phyloP scores from a whole-genome alignment of 768 basidiomycete species.

The Rossbeevera mucosa region DNA sequence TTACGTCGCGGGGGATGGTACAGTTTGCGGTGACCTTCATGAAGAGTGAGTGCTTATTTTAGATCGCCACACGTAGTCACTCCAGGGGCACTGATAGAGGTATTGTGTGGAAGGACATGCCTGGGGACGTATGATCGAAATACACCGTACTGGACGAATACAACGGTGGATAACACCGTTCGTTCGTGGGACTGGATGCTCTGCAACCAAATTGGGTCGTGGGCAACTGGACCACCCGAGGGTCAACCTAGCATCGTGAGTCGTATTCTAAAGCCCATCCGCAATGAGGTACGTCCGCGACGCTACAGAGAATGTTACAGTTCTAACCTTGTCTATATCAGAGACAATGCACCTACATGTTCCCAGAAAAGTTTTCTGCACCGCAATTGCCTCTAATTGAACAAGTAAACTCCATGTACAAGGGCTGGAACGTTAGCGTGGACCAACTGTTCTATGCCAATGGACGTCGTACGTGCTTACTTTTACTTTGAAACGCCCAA shows the following conservation, averaged over 20 bases:
- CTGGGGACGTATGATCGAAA: conserved; percentile 40
- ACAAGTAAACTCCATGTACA: conserved; percentile 46
- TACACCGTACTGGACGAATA: conserved; percentile 48
- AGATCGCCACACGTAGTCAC: not conserved
- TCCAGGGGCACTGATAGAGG: conserved; percentile 32
- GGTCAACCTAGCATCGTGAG: conserved; percentile 33
- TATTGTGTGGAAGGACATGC: conserved; percentile 24
- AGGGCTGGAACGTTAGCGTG: conserved; percentile 58
- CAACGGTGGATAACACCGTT: conserved; percentile 45
- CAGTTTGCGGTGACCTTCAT: conserved; percentile 50
- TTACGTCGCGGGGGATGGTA: not conserved
- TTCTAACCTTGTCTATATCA: conserved; percentile 20
- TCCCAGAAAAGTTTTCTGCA: conserved; percentile 52
- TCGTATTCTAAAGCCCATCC: conserved; percentile 29
- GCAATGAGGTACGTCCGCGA: conserved; percentile 20
- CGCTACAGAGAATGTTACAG: not conserved
- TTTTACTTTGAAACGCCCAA: not conserved
- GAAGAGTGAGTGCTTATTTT: conserved; percentile 41
- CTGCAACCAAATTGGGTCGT: conserved; percentile 66
- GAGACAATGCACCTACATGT: conserved; percentile 70
- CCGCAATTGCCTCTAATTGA: conserved; percentile 41
- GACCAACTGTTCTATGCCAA: conserved; percentile 66
- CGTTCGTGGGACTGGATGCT: conserved; percentile 75
- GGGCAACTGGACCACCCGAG: conserved; percentile 36
- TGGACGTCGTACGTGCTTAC: conserved; percentile 51